These are phyloP conservation scores for Pezicula neosporulosa DNA, from an alignment of 2,329 filamentous ascomycete species.

Conservation along the genomic window DNA sequence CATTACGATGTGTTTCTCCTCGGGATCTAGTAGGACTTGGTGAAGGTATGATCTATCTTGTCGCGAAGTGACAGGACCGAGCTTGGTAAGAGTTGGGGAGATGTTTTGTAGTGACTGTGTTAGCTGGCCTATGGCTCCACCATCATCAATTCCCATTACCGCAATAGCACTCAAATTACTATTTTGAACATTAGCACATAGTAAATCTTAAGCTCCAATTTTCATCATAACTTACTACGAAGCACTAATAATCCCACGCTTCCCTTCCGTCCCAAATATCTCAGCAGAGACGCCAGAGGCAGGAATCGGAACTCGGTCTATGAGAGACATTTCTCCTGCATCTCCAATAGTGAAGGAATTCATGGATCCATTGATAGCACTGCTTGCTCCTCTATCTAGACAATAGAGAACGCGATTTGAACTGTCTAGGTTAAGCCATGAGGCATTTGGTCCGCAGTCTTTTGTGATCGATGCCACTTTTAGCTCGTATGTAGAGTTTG, in stretches of 20 bases:
- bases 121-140: neutral
- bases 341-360: conserved; percentile 7
- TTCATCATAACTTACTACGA: conserved; percentile 6
- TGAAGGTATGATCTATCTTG: conserved; percentile 44
- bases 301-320: conserved; percentile 5
- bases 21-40: conserved; percentile 45
- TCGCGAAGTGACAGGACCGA: conserved; percentile 19
- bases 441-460: conserved; percentile 7
- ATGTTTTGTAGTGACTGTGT: conserved; percentile 2
- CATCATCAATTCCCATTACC: neutral
- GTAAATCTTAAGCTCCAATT: neutral
- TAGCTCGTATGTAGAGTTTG: conserved; percentile 4
- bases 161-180: conserved; percentile 8
- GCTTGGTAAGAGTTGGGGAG: conserved; percentile 3
- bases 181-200: too few relatives aligned
- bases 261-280: conserved; percentile 4
- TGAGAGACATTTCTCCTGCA: conserved; percentile 2
- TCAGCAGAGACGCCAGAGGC: conserved; percentile 2
- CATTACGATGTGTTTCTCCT: conserved; percentile 40
- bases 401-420: conserved; percentile 11
- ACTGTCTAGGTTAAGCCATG: conserved; percentile 8
- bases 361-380: conserved; percentile 8
- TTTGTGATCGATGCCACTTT: neutral
- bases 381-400: conserved; percentile 5
- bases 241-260: conserved; percentile 7